Percentiles rank a stretch among this genome's conserved stretches.
Conservation (phyloP, 2,329 filamentous ascomycete species). For the Pseudogymnoascus sp. region DNA sequence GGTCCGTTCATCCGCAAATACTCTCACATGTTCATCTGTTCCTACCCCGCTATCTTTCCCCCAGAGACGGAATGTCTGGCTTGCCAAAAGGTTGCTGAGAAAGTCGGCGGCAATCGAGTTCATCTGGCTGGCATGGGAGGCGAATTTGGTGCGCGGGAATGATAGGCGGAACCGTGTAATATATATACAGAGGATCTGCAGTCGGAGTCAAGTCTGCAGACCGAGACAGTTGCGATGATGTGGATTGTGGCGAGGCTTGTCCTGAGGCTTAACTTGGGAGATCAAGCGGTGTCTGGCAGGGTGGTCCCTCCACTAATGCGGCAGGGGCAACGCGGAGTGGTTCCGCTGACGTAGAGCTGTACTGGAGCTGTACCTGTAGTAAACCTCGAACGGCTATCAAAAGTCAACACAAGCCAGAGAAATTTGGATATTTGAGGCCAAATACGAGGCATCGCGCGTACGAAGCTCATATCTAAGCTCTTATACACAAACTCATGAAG, state of each 20-base stretch:
- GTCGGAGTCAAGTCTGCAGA: background rate
- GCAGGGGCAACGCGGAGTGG: background rate
- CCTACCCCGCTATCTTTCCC: background rate
- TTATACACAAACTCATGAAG: background rate
- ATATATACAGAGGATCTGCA: background rate
- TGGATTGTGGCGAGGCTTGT: slow-evolving; percentile 4
- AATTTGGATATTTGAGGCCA: background rate
- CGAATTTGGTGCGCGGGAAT: background rate
- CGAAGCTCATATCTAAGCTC: background rate
- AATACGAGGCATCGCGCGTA: background rate
- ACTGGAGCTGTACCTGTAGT: background rate
- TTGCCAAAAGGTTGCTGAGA: slow-evolving; percentile 1
- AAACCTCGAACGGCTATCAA: background rate
- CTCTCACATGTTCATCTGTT: background rate
- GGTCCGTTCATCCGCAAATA: background rate
- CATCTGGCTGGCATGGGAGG: background rate
- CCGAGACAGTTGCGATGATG: background rate
- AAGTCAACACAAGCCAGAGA: background rate
- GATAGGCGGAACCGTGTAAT: background rate
- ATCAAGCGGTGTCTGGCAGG: background rate
- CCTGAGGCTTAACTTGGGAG: background rate
- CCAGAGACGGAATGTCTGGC: background rate
- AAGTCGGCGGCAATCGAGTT: slow-evolving; percentile 2
- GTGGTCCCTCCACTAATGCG: slow-evolving; percentile 5
- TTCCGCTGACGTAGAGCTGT: slow-evolving; percentile 2